Evolutionary conservation across 768 basidiomycete genomes (phyloP), one percentile per base, ranked within the genome.

Genomic region (Tubosaeta sp.): DNA sequence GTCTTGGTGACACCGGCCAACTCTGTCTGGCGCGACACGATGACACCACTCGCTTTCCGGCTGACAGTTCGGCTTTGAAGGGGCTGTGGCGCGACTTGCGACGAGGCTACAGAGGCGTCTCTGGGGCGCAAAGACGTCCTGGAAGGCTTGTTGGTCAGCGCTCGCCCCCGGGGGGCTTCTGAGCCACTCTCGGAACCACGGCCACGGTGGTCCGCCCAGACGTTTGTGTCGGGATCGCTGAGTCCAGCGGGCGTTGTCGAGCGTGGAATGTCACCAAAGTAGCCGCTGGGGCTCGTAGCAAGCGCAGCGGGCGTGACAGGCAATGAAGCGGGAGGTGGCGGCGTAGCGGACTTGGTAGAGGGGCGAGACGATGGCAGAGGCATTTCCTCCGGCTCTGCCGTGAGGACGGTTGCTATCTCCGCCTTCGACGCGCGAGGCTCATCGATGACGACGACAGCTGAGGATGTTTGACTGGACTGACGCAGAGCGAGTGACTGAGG

Each of bases 331-430:
- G 57, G 60, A 0, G 55, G 60, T 2, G 63, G 58, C 16, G 56
- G 53, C 2, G 62, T 57, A 14, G 45, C 42, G 9, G 60, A 52
- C 16, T 60, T 63, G 34, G 62, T 59, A 42, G 59, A 35, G 11
- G 53, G 48, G 2, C 47, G 57, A 45, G 64, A 60, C 7, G 59
- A 51, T 5, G 49, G 22, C 33, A 35, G 25, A 19, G 55, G 27
- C 16, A 69, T 48, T 13, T 65, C 72, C 38, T 82, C 81, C 4
- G 75, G 72, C 46, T 79, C 77, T 22, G 76, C 77, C 0, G 78
- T 82, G 65, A 82, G 76, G 8, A 77, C 78, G 6, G 60, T 10
- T 65, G 76, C 31, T 73, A 79, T 19, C 69, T 75, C 39, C 67
- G 68, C 35, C 72, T 71, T 47, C 59, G 73, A 17, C 50, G 60